phyloP scores from a whole-genome alignment of 108 stramenopile genomes.

The Cyclotella kingstonii region DNA sequence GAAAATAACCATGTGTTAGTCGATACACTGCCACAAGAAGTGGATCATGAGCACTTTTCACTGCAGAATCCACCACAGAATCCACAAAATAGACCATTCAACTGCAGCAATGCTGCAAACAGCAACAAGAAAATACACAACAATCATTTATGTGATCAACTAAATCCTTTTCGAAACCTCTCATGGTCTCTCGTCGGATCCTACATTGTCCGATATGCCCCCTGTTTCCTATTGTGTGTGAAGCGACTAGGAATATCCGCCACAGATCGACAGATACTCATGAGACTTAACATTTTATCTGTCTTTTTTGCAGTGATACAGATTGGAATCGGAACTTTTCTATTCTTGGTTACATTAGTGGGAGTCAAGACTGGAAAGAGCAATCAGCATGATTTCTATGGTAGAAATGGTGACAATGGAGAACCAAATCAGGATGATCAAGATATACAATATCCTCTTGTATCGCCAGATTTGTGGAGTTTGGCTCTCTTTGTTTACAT shows the following conservation, averaged over 20 bases:
- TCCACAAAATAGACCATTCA: neutral
- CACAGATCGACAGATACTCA: constrained; percentile 65
- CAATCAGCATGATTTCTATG: constrained; percentile 4
- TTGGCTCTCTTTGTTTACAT: constrained; percentile 36
- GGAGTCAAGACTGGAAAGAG: constrained; percentile 5
- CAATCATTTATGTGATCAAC: neutral
- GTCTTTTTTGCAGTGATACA: constrained; percentile 56
- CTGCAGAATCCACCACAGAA: neutral
- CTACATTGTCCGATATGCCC: constrained; percentile 37
- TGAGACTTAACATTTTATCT: constrained; percentile 62
- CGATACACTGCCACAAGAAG: too few relatives aligned
- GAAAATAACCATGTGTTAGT: too few relatives aligned
- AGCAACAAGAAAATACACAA: neutral
- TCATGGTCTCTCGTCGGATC: constrained; percentile 32
- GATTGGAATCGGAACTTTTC: constrained; percentile 39
- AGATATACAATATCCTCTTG: neutral
- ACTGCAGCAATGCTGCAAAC: neutral
- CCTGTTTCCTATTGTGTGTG: constrained; percentile 43
- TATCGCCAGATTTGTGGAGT: constrained; percentile 43
- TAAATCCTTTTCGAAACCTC: constrained; percentile 19
- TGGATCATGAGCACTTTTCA: too few relatives aligned
- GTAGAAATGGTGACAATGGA: neutral
- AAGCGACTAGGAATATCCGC: constrained; percentile 39
- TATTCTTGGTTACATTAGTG: constrained; percentile 27
- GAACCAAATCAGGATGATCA: neutral